phyloP scores from a whole-genome alignment of 345 rosid species.

The Linum lewisii region DNA sequence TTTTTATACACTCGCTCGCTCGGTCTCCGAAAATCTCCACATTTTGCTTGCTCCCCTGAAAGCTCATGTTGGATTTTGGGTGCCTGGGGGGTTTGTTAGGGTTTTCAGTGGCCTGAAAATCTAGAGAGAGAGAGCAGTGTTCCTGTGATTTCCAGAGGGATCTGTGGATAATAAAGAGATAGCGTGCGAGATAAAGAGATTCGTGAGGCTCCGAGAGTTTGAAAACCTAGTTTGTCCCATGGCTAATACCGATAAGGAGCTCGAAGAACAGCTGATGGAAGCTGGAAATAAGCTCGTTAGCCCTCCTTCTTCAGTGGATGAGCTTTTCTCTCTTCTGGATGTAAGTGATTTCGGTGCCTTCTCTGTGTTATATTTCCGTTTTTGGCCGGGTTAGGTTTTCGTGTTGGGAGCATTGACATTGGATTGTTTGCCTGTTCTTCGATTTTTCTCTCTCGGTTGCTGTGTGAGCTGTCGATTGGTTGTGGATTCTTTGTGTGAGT shows the following conservation, averaged over 20 bases:
- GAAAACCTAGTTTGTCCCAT: slow-evolving; percentile 13
- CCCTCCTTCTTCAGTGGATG: slow-evolving; percentile 60
- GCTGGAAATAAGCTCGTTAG: slow-evolving; percentile 61
- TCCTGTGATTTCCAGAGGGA: slow-evolving; percentile 19
- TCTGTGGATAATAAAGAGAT: not conserved
- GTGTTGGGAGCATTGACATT: not conserved
- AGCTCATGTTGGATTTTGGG: slow-evolving; percentile 10
- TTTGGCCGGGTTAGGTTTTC: not conserved
- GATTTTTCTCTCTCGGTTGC: too few species aligned
- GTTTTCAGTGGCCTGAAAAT: slow-evolving; percentile 28
- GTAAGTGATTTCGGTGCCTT: slow-evolving; percentile 27
- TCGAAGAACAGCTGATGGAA: slow-evolving; percentile 53
- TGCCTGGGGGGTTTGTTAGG: slow-evolving; percentile 8
- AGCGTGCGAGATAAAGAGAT: not conserved
- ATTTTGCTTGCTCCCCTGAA: slow-evolving; percentile 1
- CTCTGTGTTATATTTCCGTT: not conserved
- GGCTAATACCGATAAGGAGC: slow-evolving; percentile 55
- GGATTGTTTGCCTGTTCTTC: not conserved
- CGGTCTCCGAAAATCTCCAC: slow-evolving; percentile 19
- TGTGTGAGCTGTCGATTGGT: too few species aligned
- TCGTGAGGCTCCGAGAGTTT: not conserved
- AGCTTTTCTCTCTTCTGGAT: slow-evolving; percentile 74
- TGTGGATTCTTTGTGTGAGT: not conserved
- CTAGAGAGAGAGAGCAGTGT: slow-evolving; percentile 14
- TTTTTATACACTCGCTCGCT: not conserved